Evolutionary conservation across 768 basidiomycete genomes (phyloP), one percentile per base, ranked within the genome.

Genomic region (Lactifluus volemus): DNA sequence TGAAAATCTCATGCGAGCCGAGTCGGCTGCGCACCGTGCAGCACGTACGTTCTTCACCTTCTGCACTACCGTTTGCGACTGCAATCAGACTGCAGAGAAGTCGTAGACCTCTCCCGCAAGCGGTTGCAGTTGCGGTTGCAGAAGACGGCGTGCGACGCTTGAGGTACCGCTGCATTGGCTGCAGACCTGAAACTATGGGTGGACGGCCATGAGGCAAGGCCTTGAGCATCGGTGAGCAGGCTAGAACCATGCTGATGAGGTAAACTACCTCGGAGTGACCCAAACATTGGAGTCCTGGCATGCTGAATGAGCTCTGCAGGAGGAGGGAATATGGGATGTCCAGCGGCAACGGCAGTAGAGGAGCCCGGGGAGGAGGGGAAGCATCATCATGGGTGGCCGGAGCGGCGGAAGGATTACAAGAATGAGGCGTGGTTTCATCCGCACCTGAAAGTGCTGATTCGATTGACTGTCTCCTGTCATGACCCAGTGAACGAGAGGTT

Each of bases 251-350:
- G 83, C 56, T 80, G 81, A 30, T 89, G 81, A 53, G 76, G 75
- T 52, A 78, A 78, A 17, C 71, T 78, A 42, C 79, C 77, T 17
- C 87, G 75, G 56, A 81, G 78, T 1, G 83, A 74, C 2, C 88
- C 87, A 66, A 89, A 85, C 6, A 86, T 86, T 0, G 91, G 91
- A 1, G 91, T 92, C 4, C 90, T 91, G 10, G 95, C 92, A 14
- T 95, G 88, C 68, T 92, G 87, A 63, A 97, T 85, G 69, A 97
- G 88, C 59, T 98, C 94, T 17, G 88, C 77, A 17, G 94, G 96
- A 5, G 94, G 95, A 2, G 96, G 95, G 0, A 95, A 98, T 4
- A 85, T 88, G 0, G 96, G 96, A 48, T 95, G 79, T 32, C 90
- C 87, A 0, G 95, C 93, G 11, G 89, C 88, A 5, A 74, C 5